Evolutionary conservation across 306 rosid genomes (phyloP), one percentile per base, ranked within the genome.

Genomic region (Astragalus glycyphyllos): DNA sequence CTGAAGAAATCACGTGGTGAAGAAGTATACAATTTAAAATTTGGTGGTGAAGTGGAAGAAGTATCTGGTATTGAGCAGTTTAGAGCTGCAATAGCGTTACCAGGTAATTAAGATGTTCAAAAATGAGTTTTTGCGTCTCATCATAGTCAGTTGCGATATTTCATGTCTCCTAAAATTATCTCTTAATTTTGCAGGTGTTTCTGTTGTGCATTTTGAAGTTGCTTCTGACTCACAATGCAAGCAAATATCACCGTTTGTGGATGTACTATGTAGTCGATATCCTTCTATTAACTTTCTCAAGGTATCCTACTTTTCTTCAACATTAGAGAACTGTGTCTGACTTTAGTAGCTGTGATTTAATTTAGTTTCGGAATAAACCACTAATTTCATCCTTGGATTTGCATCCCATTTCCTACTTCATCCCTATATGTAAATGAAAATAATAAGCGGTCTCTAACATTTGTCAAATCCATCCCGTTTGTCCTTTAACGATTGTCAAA

Each of bases 1-100:
- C 75, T 94, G 15, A 94, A 90, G 85, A 90, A 94, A 80, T 94
- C 96, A 20, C 86, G 89, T 14, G 97, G 97, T 59, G 97, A 87
- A 76, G 98, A 89, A 69, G 96, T 94, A 54, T 59, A 69, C 46
- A 87, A 89, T 82, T 76, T 94, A 81, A 94, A 89, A 79, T 94
- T 90, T 56, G 94, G 97, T 11, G 90, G 97, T 29, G 98, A 87
- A 81, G 97, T 90, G 58, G 98, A 94, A 84, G 83, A 71, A 77
- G 89, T 94, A 20, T 91, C 86, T 3, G 80, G 95, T 48, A 80
- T 90, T 73, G 97, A 90, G 75, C 93, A 86, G 78, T 89, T 94
- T 65, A 76, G 86, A 82, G 88, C 96, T 37, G 92, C 95, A 46
- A 81, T 87, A 77, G 84, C 92, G 49, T 86, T 75, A 44, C 86